Evolutionary conservation across 1,284 basidiomycete genomes (phyloP).

Genomic region (Testicularia cyperi): DNA sequence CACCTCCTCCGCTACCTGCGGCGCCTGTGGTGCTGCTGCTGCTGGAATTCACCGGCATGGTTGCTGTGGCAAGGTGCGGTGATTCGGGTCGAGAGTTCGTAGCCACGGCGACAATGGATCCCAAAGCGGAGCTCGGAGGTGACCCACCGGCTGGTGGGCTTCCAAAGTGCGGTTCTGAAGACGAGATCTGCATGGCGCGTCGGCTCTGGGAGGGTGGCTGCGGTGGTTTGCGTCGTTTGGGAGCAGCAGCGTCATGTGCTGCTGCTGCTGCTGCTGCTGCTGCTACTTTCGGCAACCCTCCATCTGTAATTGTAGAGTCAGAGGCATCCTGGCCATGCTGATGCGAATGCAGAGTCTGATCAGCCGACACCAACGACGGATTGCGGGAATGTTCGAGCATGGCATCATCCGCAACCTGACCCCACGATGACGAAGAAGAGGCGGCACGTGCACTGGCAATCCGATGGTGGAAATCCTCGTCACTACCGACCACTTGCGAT

Average conservation of each 20-base stretch:
- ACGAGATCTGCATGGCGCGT: constrained; percentile 8
- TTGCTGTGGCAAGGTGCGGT: background rate
- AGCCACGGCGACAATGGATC: too few species aligned
- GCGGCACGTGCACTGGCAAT: too few species aligned
- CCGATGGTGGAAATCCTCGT: too few species aligned
- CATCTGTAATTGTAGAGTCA: too few species aligned
- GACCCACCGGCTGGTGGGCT: background rate
- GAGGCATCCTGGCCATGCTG: background rate
- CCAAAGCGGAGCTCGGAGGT: background rate
- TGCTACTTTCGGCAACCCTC: too few species aligned
- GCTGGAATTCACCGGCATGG: background rate
- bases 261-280: background rate
- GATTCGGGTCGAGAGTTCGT: background rate
- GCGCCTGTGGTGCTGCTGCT: background rate
- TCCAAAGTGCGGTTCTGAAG: constrained; percentile 1
- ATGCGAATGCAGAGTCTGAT: constrained; percentile 2
- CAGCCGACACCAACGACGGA: background rate
- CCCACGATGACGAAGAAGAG: too few species aligned
- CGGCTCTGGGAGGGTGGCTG: constrained; percentile 12
- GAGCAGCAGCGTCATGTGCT: background rate
- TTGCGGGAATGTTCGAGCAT: too few species aligned
- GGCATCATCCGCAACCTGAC: too few species aligned
- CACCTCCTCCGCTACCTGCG: background rate
- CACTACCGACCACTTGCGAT: constrained; percentile 3
- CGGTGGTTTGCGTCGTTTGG: constrained; percentile 14